Conservation (phyloP, 2,329 filamentous ascomycete genomes). For the Epicoccum sorghinum region DNA sequence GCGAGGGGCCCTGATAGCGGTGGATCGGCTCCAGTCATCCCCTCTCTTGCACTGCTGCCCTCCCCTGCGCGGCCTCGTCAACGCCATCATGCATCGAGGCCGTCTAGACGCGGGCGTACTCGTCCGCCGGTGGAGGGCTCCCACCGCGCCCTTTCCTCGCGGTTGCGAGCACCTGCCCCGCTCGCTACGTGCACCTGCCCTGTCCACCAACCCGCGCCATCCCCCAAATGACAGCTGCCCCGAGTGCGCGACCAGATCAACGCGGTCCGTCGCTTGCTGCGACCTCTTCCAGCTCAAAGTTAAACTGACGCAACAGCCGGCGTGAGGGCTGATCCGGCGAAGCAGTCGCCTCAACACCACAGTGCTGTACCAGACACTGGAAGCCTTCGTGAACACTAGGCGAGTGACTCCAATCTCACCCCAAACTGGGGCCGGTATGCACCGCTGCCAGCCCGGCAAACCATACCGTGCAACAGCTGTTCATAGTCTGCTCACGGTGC, state of each 20-base stretch:
- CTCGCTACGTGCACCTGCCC: slow-evolving; percentile 14
- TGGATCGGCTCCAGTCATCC: slow-evolving; percentile 12
- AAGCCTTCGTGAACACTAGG: no score
- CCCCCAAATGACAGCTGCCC: slow-evolving; percentile 15
- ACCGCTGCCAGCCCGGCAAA: slow-evolving; percentile 1
- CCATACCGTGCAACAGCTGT: slow-evolving; percentile 9
- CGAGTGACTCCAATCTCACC: no score
- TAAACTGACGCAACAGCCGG: slow-evolving; percentile 15
- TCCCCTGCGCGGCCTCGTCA: slow-evolving; percentile 7
- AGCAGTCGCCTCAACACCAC: slow-evolving; percentile 12
- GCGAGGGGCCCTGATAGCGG: slow-evolving; percentile 6
- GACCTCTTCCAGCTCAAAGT: slow-evolving; percentile 15
- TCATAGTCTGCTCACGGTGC: not conserved
- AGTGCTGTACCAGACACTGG: not conserved
- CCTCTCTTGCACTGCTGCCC: slow-evolving; percentile 12
- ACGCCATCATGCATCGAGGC: slow-evolving; percentile 19
- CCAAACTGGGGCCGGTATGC: not conserved
- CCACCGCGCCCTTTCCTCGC: slow-evolving; percentile 12
- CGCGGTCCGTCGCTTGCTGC: slow-evolving; percentile 18
- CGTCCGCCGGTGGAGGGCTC: not conserved
- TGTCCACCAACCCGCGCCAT: slow-evolving; percentile 5
- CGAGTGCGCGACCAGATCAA: slow-evolving; percentile 15
- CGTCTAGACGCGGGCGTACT: slow-evolving; percentile 9
- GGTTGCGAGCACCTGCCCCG: slow-evolving; percentile 12
- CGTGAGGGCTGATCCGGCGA: slow-evolving; percentile 11